Evolutionary conservation across 805 yeast genomes (phyloP), one percentile per base, ranked within the genome.

Genomic region (Monosporozyma siamensis): DNA sequence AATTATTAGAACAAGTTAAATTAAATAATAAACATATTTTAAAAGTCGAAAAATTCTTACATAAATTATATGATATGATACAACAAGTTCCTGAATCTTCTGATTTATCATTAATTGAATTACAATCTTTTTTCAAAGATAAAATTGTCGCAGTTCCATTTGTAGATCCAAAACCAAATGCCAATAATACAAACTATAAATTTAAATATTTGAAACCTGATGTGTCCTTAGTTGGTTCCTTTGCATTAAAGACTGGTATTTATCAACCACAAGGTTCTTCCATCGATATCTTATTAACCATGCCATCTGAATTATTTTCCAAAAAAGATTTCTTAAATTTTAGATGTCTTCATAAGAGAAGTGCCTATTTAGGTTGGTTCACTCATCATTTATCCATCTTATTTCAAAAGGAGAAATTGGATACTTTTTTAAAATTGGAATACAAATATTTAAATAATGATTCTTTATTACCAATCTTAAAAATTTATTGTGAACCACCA

Each of bases 301-400:
- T 92, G 89, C 95, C 97, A 5, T 64, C 67, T 40, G 64, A 66
- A 22, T 59, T 83, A 38, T 82, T 92, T 56, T 88, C 82, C 55
- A 79, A 81, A 40, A 92, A 92, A 65, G 98, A 92, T 61, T 86
- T 80, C 55, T 68, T 90, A 53, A 92, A 92, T 65, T 87, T 84
- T 66, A 72, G 97, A 58, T 90, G 92, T 31, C 67, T 87, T 44
- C 88, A 90, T 66, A 92, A 92, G 63, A 74, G 95, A 51, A 78
- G 96, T 7, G 90, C 85, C 51, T 92, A 88, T 56, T 52, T 88
- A 43, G 90, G 95, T 1, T 82, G 78, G 56, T 55, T 92, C 44
- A 82, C 94, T 1, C 79, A 80, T 38, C 70, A 77, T 42, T 66
- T 89, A 48, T 70, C 74, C 32, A 62, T 73, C 0, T 59, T 74